These are phyloP conservation scores for Rostrohypoxylon terebratum DNA, from an alignment of 495 filamentous ascomycete species.

Conservation along the genomic window DNA sequence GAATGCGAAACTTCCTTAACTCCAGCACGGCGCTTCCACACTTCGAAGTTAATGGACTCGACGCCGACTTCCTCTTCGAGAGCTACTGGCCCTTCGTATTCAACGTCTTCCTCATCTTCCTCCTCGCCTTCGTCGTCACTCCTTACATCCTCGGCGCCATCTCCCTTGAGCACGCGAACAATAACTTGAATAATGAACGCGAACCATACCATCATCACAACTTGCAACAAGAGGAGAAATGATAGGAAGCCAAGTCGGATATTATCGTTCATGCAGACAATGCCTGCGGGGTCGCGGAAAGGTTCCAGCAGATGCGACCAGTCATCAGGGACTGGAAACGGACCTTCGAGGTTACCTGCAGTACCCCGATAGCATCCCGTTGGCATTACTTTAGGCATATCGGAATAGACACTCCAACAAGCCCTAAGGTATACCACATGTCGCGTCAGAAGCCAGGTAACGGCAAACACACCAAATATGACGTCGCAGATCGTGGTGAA, in stretches of 20 bases:
- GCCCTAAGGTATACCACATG: neutral
- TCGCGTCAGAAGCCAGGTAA: slow-evolving; percentile 12
- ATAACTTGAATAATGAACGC: slow-evolving; percentile 1
- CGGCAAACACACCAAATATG: slow-evolving; percentile 8
- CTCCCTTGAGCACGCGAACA: slow-evolving; percentile 8
- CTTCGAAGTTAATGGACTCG: slow-evolving; percentile 12
- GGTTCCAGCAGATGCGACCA: slow-evolving; percentile 15
- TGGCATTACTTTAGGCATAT: slow-evolving; percentile 9
- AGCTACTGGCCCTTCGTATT: neutral
- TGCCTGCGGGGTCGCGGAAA: neutral
- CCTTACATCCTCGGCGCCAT: slow-evolving; percentile 10
- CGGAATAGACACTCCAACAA: slow-evolving; percentile 13
- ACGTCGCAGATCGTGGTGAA: slow-evolving; percentile 10
- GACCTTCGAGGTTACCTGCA: neutral
- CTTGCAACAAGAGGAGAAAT: slow-evolving; percentile 9
- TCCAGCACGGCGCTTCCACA: slow-evolving; percentile 12
- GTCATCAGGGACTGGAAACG: slow-evolving; percentile 2
- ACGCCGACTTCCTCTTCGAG: slow-evolving; percentile 16
- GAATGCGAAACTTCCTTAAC: slow-evolving; percentile 2
- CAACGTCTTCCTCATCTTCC: neutral
- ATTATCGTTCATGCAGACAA: slow-evolving; percentile 7
- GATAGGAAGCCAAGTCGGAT: neutral
- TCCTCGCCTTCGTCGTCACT: slow-evolving; percentile 13
- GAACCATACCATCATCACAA: slow-evolving; percentile 10
- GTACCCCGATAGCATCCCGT: neutral